Evolutionary conservation across 441 rosid species (phyloP).

Genomic region (Jatropha podagrica): DNA sequence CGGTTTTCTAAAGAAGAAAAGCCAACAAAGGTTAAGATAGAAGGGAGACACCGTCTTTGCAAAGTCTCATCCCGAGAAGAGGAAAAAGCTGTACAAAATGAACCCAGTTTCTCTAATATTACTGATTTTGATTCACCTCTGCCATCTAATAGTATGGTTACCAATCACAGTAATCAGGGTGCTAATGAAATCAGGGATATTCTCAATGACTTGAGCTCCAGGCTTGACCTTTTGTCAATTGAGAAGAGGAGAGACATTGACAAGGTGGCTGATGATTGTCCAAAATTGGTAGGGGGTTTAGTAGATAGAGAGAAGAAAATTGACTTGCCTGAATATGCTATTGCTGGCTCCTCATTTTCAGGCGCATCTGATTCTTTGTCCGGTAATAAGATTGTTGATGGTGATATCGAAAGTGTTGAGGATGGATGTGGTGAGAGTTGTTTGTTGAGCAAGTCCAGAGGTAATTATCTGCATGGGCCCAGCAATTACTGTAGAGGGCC

Average conservation of each 20-base stretch:
- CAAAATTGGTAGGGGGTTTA: slow-evolving; percentile 1
- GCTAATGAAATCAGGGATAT: slow-evolving; percentile 71
- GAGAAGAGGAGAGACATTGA: slow-evolving; percentile 46
- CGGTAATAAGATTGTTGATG: slow-evolving; percentile 20
- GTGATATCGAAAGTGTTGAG: slow-evolving; percentile 24
- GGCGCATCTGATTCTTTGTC: slow-evolving; percentile 31
- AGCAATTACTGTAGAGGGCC: slow-evolving; percentile 15
- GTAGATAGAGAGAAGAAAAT: slow-evolving; percentile 19
- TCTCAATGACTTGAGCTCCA: slow-evolving; percentile 68
- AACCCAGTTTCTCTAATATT: slow-evolving; percentile 43
- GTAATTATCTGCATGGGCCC: slow-evolving; percentile 23
- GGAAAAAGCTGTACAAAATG: slow-evolving; percentile 28
- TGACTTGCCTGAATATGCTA: slow-evolving; percentile 37
- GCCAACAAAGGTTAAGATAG: slow-evolving; percentile 51
- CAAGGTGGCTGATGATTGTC: slow-evolving; percentile 16
- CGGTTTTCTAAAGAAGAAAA: slow-evolving; percentile 24
- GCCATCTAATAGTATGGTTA: slow-evolving; percentile 33
- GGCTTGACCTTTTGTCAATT: slow-evolving; percentile 75
- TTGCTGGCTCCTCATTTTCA: slow-evolving; percentile 55
- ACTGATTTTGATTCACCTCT: slow-evolving; percentile 73
- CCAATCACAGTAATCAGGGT: slow-evolving; percentile 26
- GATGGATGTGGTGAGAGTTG: slow-evolving; percentile 25
- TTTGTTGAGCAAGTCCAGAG: slow-evolving; percentile 16
- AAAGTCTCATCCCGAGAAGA: slow-evolving; percentile 47
- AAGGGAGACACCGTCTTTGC: slow-evolving; percentile 78